Conservation (phyloP, 1,284 basidiomycete genomes). For the Trametes hirsuta region DNA sequence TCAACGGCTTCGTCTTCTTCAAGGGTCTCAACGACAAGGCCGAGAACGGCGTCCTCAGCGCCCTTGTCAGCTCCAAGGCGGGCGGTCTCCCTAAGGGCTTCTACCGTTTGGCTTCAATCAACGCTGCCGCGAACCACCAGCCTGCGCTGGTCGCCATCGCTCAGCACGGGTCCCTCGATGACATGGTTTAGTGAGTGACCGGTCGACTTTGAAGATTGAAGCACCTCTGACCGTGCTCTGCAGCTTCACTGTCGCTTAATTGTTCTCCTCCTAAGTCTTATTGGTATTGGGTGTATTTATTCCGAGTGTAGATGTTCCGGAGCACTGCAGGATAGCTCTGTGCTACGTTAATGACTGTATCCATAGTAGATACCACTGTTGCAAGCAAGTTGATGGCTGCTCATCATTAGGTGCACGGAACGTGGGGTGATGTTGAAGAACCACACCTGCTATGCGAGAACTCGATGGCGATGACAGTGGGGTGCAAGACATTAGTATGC, state of each 20-base stretch:
- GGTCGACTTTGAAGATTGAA: too few species aligned
- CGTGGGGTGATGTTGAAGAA: not conserved
- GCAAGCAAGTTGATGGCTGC: constrained; percentile 10
- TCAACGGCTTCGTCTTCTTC: constrained; percentile 63
- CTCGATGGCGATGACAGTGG: too few species aligned
- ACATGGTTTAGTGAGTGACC: constrained; percentile 45
- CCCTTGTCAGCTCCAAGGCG: constrained; percentile 43
- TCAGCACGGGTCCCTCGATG: constrained; percentile 55
- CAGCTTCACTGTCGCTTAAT: constrained; percentile 23
- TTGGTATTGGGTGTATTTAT: constrained; percentile 11
- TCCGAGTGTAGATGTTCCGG: constrained; percentile 11
- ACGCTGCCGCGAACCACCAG: constrained; percentile 64
- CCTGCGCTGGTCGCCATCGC: constrained; percentile 56
- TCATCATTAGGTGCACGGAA: not conserved
- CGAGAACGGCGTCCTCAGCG: constrained; percentile 51
- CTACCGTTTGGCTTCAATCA: constrained; percentile 65
- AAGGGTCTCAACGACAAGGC: constrained; percentile 61
- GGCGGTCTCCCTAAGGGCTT: constrained; percentile 58
- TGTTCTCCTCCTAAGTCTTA: not conserved
- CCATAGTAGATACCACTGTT: constrained; percentile 1
- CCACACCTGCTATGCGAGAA: not conserved
- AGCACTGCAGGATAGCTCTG: constrained; percentile 1
- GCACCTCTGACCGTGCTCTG: not conserved
- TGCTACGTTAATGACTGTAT: not conserved
- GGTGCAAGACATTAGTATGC: too few species aligned